Evolutionary conservation across 2,329 filamentous ascomycete genomes (phyloP), one percentile per base, ranked within the genome.

Genomic region (Cladorrhinum sp.): DNA sequence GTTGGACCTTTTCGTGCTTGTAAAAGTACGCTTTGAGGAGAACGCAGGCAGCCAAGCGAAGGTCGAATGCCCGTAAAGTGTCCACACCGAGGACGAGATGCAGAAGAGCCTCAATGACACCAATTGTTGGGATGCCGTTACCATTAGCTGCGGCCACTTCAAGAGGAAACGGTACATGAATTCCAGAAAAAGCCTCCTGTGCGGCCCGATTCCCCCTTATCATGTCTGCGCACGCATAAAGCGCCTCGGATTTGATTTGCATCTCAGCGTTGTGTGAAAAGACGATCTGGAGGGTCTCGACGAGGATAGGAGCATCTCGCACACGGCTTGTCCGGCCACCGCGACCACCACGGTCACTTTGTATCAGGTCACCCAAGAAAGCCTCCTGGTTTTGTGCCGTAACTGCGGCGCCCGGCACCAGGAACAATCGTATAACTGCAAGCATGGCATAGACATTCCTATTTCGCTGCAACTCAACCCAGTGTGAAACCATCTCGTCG

Each of bases 11-110:
- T 39, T 86, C 77, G 73, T 98, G 93, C 51, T 89, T 86, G 68
- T 85, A 86, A 69, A 97, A 92, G 74, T 99, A 99, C 1, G 95
- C 92, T 73, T 96, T 93, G 63, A 99, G 85, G 70, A 94, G 96
- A 68, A 94, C 89, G 72, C 90, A 95, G 21, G 91, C 92, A 20
- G 94, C 90, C 70, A 92, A 84, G 23, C 95, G 87, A 39, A 94
- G 80, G 73, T 96, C 89, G 67, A 96, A 90, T 36, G 90, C 81
- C 57, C 87, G 82, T 20, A 85, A 76, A 0, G 87, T 79, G 28
- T 88, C 82, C 21, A 89, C 79, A 59, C 87, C 87, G 8, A 99
- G 79, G 0, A 89, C 87, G 49, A 97, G 78, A 67, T 97, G 92
- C 53, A 99, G 80, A 18, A 99, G 80, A 1, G 91, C 95, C 73